phyloP scores from a whole-genome alignment of 768 basidiomycete species.

The Xerocomus spinulosus region DNA sequence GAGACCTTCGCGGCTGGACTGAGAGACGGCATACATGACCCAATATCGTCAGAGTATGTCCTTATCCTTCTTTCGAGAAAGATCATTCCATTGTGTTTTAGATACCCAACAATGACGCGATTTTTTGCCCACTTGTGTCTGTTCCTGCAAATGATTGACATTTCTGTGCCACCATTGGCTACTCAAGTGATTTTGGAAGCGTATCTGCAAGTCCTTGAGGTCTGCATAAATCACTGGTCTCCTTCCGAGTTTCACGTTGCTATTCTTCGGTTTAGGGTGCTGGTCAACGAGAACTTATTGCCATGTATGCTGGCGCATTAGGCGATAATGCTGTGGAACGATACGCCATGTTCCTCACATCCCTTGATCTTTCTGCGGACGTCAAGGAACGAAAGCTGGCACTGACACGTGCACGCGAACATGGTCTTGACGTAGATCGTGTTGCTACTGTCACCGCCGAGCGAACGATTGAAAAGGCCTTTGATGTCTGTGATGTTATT shows the following conservation, averaged over 20 bases:
- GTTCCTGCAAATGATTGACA: conserved; percentile 77
- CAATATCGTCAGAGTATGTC: conserved; percentile 53
- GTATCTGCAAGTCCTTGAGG: conserved; percentile 86
- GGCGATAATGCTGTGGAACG: conserved; percentile 89
- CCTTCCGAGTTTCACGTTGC: background rate
- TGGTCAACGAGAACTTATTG: conserved; percentile 81
- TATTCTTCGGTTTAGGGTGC: conserved; percentile 43
- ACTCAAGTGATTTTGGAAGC: conserved; percentile 82
- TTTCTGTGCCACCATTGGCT: conserved; percentile 65
- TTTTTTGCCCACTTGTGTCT: conserved; percentile 95
- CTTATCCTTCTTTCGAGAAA: conserved; percentile 2
- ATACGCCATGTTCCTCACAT: conserved; percentile 86
- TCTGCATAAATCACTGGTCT: conserved; percentile 23
- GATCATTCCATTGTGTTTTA: conserved; percentile 23
- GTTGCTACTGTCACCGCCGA: conserved; percentile 83
- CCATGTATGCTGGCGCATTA: conserved; percentile 88
- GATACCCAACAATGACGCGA: conserved; percentile 68
- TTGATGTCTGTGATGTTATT: conserved; percentile 42
- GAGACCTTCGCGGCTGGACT: conserved; percentile 62
- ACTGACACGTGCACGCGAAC: conserved; percentile 71
- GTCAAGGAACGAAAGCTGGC: conserved; percentile 63
- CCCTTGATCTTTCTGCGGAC: conserved; percentile 61
- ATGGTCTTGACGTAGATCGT: conserved; percentile 75
- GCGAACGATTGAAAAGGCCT: conserved; percentile 64
- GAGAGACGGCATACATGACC: conserved; percentile 45